phyloP scores from a whole-genome alignment of 1,284 basidiomycete genomes.

The Mycena citricolor region DNA sequence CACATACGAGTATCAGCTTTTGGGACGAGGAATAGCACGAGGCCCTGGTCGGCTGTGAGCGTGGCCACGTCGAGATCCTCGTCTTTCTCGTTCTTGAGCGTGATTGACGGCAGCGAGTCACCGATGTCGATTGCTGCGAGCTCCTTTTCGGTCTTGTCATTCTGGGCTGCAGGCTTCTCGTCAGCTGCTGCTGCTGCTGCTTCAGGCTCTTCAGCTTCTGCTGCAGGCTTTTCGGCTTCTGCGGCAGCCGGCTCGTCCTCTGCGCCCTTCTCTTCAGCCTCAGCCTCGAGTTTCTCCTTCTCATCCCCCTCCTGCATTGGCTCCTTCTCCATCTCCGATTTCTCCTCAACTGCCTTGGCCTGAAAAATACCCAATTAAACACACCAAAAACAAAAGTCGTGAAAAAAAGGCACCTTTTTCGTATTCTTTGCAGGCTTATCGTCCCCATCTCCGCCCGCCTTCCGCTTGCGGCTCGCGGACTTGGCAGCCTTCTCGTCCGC shows the following conservation, averaged over 20 bases:
- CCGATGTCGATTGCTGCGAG: constrained; percentile 64
- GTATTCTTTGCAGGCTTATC: constrained; percentile 24
- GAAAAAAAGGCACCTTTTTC: constrained; percentile 26
- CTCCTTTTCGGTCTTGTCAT: too few relatives aligned
- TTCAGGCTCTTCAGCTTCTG: too few relatives aligned
- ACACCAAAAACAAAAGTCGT: constrained; percentile 4
- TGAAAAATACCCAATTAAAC: constrained; percentile 19
- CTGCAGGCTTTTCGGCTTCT: too few relatives aligned
- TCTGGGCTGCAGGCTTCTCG: too few relatives aligned
- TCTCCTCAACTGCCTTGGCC: constrained; percentile 31
- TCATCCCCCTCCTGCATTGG: constrained; percentile 16
- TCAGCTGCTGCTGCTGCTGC: too few relatives aligned
- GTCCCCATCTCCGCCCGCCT: constrained; percentile 32
- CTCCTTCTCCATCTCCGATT: too few relatives aligned
- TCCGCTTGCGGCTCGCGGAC: too few relatives aligned
- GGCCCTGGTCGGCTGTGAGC: constrained; percentile 67
- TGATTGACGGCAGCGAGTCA: constrained; percentile 72
- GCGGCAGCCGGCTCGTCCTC: too few relatives aligned
- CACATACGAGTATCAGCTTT: constrained; percentile 82
- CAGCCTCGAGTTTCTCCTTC: constrained; percentile 33
- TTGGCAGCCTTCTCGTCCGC: constrained; percentile 28
- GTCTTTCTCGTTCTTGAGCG: constrained; percentile 76
- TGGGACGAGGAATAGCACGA: constrained; percentile 82
- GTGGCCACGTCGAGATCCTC: constrained; percentile 67
- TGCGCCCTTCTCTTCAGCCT: constrained; percentile 25